A percentile compares a stretch with the other conserved stretches of the same genome.
Evolutionary conservation across 352 stramenopile species (phyloP).

Genomic region (Phytophthora parvispora): DNA sequence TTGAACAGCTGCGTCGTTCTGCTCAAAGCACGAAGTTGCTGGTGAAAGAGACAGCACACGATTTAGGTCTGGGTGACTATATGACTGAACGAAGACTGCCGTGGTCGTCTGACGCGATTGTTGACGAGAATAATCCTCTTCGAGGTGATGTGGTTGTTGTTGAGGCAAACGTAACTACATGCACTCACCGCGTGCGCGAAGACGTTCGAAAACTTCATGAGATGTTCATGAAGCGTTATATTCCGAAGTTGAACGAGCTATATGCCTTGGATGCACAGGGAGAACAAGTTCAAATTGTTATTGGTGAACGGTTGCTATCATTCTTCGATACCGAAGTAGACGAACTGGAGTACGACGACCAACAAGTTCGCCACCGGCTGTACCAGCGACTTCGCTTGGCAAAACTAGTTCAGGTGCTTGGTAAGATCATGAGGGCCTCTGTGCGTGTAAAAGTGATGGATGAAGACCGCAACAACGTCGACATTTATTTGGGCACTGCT

Average conservation of each 20-base stretch:
- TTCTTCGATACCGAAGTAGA: conserved; percentile 82
- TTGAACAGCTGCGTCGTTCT: conserved; percentile 50
- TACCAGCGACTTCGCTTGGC: conserved; percentile 64
- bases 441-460: conserved; percentile 72
- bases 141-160: conserved; percentile 45
- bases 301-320: conserved; percentile 50
- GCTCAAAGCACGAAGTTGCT: conserved; percentile 61
- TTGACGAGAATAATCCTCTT: conserved; percentile 18
- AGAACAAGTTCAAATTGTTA: conserved; percentile 42
- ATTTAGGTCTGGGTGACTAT: conserved; percentile 49
- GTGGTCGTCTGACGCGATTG: conserved; percentile 48
- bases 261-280: conserved; percentile 61
- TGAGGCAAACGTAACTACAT: conserved; percentile 58
- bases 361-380: conserved; percentile 54
- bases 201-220: conserved; percentile 72
- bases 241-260: conserved; percentile 63
- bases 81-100: conserved; percentile 40
- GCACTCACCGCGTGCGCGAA: conserved; percentile 57
- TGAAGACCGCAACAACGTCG: conserved; percentile 51
- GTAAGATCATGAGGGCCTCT: conserved; percentile 70
- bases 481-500: conserved; percentile 64
- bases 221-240: conserved; percentile 54
- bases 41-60: conserved; percentile 58
- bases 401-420: conserved; percentile 65
- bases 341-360: conserved; percentile 68